phyloP scores from a whole-genome alignment of 164 flowering plant genomes.

The Euptelea pleiosperma region DNA sequence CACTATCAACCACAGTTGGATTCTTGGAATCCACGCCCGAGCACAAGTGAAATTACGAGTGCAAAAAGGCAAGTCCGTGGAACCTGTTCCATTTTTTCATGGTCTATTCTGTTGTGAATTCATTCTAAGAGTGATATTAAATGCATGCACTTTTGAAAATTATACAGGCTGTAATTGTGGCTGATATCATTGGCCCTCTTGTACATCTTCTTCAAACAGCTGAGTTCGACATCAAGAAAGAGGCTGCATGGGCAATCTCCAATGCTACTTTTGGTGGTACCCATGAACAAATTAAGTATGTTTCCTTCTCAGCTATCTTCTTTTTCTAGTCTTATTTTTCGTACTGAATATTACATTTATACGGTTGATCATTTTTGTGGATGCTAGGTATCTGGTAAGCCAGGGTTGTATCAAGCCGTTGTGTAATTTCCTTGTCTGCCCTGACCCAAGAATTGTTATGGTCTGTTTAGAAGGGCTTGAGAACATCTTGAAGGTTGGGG shows the following conservation, averaged over 20 bases:
- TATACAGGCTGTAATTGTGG: constrained; percentile 72
- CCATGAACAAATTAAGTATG: constrained; percentile 74
- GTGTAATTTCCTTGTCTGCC: constrained; percentile 62
- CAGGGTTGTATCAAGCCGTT: constrained; percentile 63
- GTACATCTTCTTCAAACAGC: constrained; percentile 78
- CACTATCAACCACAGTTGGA: no score
- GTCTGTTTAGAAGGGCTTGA: constrained; percentile 76
- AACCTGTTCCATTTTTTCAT: neutral
- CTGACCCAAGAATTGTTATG: constrained; percentile 64
- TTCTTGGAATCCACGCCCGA: no score
- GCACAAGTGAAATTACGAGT: no score
- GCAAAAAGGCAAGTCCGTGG: no score
- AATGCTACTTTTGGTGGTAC: constrained; percentile 89
- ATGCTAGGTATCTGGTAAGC: constrained; percentile 43
- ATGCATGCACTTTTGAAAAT: neutral
- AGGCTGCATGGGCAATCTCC: constrained; percentile 88
- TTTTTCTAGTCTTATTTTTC: no score
- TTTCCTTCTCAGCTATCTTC: no score
- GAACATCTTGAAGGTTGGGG: constrained; percentile 69
- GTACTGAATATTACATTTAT: no score
- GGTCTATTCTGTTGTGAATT: neutral
- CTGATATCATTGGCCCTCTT: constrained; percentile 66
- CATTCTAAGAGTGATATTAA: neutral
- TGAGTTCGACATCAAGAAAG: constrained; percentile 81
- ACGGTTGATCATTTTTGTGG: neutral